A percentile compares a stretch with the other conserved stretches of the same genome.
phyloP scores from a whole-genome alignment of 176 grass and related monocot species.

The Aegilops sharonensis region DNA sequence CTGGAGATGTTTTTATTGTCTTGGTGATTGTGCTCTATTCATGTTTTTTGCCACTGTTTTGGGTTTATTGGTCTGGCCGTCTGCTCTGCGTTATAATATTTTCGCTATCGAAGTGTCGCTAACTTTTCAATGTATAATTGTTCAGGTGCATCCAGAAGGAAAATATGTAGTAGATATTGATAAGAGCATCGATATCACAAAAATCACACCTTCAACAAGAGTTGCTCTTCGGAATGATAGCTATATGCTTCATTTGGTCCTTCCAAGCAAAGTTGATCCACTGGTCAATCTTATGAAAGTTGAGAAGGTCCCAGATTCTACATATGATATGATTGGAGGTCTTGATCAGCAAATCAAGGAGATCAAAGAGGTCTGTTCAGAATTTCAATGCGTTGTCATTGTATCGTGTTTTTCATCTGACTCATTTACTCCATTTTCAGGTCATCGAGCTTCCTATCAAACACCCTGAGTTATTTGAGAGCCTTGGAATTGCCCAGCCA shows the following conservation, averaged over 20 bases:
- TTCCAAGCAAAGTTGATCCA: conserved; percentile 98
- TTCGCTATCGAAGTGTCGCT: neutral
- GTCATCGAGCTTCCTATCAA: conserved; percentile 99
- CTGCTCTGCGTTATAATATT: neutral
- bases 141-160: conserved; percentile 96
- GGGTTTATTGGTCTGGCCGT: neutral
- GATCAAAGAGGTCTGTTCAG: conserved; percentile 86
- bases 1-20: neutral
- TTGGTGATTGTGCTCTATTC: neutral
- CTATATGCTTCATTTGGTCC: conserved; percentile 87
- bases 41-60: neutral
- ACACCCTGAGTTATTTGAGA: conserved; percentile 96
- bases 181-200: conserved; percentile 97
- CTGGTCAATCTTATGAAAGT: conserved; percentile 99
- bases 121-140: conserved; percentile 29
- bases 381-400: neutral
- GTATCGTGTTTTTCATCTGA: neutral
- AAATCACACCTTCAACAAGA: conserved; percentile 94
- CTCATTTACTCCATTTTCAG: conserved; percentile 44
- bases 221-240: conserved; percentile 99
- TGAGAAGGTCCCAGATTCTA: conserved; percentile 99
- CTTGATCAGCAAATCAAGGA: conserved; percentile 99
- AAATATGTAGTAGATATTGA: conserved; percentile 98
- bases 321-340: conserved; percentile 99
- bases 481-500: conserved; percentile 96